Evolutionary conservation across 1,139 yeast species (phyloP).

Genomic region (Geotrichum reessii): DNA sequence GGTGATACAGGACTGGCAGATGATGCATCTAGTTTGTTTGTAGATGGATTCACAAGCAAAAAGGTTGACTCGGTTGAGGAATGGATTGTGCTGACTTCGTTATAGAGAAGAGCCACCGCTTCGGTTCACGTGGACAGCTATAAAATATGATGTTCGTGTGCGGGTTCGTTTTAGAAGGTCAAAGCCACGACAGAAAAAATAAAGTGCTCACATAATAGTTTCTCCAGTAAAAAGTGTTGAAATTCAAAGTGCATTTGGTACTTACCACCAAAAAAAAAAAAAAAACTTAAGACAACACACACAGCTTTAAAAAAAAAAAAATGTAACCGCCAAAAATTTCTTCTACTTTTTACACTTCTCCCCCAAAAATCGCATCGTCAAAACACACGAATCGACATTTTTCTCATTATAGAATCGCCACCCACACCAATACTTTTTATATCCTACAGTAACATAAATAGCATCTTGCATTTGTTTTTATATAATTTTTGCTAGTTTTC

Average conservation of each 20-base stretch:
- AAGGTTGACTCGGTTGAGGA: constrained; percentile 3
- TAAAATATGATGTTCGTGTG: background rate
- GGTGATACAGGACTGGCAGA: background rate
- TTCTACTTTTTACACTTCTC: background rate
- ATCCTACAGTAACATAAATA: background rate
- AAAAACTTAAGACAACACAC: background rate
- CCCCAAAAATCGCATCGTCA: background rate
- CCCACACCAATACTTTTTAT: background rate
- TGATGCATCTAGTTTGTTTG: background rate
- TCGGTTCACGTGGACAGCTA: background rate
- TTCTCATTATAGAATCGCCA: background rate
- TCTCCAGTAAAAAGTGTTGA: background rate
- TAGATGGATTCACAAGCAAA: background rate
- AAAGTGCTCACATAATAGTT: background rate
- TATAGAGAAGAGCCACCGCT: background rate
- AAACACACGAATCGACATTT: background rate
- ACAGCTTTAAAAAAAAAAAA: background rate
- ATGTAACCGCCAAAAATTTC: background rate
- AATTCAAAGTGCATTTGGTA: background rate
- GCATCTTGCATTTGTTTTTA: background rate
- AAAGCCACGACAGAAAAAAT: background rate
- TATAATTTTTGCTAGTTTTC: background rate
- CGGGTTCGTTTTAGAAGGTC: background rate
- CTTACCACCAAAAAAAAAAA: background rate
- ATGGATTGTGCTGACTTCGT: constrained; percentile 8